Percentiles rank a stretch among this genome's conserved stretches.
Evolutionary conservation across 352 stramenopile species (phyloP).

Genomic region (Phytophthora niederhauseri): DNA sequence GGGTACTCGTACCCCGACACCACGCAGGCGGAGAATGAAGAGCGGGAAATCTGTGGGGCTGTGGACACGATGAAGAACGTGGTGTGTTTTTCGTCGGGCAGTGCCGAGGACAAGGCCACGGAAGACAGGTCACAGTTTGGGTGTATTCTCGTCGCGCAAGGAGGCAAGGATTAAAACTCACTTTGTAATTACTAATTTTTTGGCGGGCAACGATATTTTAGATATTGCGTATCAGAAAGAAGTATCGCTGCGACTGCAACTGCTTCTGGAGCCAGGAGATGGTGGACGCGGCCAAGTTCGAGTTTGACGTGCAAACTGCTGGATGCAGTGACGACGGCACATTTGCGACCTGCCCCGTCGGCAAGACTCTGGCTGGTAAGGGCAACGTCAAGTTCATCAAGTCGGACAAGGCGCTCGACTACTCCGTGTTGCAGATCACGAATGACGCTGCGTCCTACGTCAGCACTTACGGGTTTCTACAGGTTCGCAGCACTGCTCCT

Average conservation of each 20-base stretch:
- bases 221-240: too few species aligned
- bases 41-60: conserved; percentile 50
- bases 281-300: conserved; percentile 48
- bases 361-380: conserved; percentile 44
- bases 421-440: conserved; percentile 59
- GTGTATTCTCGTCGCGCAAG: too few species aligned
- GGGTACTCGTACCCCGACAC: conserved; percentile 51
- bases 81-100: conserved; percentile 42
- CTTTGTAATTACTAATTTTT: too few species aligned
- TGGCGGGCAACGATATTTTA: too few species aligned
- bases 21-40: conserved; percentile 46
- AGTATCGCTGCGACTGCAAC: neutral
- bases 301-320: conserved; percentile 66
- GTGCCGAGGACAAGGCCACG: conserved; percentile 41
- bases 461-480: conserved; percentile 61
- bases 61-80: conserved; percentile 68
- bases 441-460: conserved; percentile 40
- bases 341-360: conserved; percentile 47
- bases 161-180: too few species aligned
- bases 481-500: conserved; percentile 52
- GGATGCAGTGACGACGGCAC: conserved; percentile 52
- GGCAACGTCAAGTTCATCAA: conserved; percentile 60
- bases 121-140: too few species aligned
- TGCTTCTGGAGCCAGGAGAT: conserved; percentile 49
- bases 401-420: conserved; percentile 58